phyloP scores from a whole-genome alignment of 2,329 filamentous ascomycete genomes.

The Cryphonectria nitschkei region DNA sequence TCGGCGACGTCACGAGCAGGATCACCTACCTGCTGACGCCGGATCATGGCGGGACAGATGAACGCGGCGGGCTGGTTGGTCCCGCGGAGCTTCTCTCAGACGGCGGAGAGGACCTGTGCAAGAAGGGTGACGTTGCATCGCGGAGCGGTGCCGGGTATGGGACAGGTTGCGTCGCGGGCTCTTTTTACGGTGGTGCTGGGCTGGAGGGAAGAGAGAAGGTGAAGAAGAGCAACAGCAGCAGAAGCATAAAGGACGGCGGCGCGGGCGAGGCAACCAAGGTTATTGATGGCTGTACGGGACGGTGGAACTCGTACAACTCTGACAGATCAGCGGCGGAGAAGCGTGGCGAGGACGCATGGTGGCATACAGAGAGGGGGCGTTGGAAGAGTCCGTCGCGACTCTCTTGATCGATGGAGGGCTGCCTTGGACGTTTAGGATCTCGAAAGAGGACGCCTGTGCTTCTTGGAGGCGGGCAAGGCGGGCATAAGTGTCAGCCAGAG shows the following conservation, averaged over 20 bases:
- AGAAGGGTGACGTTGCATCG: conserved; percentile 18
- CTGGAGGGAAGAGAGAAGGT: conserved; percentile 26
- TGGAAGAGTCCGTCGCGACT: conserved; percentile 36
- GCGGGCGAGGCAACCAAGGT: conserved; percentile 19
- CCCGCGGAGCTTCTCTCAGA: conserved; percentile 54
- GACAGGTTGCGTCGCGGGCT: conserved; percentile 30
- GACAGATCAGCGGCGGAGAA: conserved; percentile 35
- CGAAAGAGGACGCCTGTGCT: not conserved
- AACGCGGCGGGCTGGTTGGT: conserved; percentile 59
- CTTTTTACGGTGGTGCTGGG: conserved; percentile 11
- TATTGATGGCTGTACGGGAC: conserved; percentile 39
- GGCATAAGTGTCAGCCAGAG: not conserved
- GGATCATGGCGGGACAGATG: conserved; percentile 59
- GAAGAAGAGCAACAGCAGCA: conserved; percentile 26
- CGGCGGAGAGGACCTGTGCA: conserved; percentile 48
- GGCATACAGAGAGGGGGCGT: conserved; percentile 41
- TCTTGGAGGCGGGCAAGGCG: not conserved
- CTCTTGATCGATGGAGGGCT: conserved; percentile 31
- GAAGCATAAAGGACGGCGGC: conserved; percentile 24
- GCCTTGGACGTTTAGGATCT: not conserved
- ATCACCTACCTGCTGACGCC: conserved; percentile 65
- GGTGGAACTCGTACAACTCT: conserved; percentile 39
- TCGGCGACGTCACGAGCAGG: conserved; percentile 61
- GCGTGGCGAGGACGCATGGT: conserved; percentile 40
- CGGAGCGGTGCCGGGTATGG: conserved; percentile 22